phyloP scores from a whole-genome alignment of 2,329 filamentous ascomycete species.

The Parastagonospora nodorum region DNA sequence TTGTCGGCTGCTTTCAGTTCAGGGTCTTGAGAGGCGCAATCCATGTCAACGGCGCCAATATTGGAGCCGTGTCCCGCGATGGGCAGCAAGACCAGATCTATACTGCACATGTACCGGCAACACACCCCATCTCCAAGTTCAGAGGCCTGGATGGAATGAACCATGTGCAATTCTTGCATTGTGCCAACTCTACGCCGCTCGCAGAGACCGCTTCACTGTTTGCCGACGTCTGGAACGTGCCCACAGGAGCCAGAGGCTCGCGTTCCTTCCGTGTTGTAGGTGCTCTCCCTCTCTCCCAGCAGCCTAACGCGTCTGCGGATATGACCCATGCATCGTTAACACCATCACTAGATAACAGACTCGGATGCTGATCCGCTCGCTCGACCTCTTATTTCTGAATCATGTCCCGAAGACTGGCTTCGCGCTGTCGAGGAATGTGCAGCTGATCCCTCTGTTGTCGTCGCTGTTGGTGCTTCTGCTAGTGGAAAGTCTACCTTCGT shows the following conservation, averaged over 20 bases:
- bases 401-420: constrained; percentile 66
- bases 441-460: constrained; percentile 49
- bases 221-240: constrained; percentile 67
- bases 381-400: constrained; percentile 44
- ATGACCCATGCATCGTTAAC: constrained; percentile 3
- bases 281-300: constrained; percentile 8
- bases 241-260: constrained; percentile 12
- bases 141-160: constrained; percentile 58
- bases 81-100: constrained; percentile 19
- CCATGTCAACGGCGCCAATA: constrained; percentile 67
- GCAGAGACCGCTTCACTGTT: constrained; percentile 69
- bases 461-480: constrained; percentile 72
- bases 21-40: constrained; percentile 65
- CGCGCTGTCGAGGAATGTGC: constrained; percentile 46
- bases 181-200: constrained; percentile 59
- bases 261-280: constrained; percentile 43
- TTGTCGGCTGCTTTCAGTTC: constrained; percentile 70
- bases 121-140: constrained; percentile 72
- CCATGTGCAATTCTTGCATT: constrained; percentile 54
- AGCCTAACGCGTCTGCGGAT: not conserved
- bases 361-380: constrained; percentile 32
- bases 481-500: constrained; percentile 79
- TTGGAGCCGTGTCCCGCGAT: constrained; percentile 52
- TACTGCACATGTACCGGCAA: constrained; percentile 70
- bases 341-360: constrained; percentile 26